Percentiles rank a stretch among this genome's conserved stretches.
Conservation (phyloP, 2,329 filamentous ascomycete genomes). For the Venturia aucupariae region DNA sequence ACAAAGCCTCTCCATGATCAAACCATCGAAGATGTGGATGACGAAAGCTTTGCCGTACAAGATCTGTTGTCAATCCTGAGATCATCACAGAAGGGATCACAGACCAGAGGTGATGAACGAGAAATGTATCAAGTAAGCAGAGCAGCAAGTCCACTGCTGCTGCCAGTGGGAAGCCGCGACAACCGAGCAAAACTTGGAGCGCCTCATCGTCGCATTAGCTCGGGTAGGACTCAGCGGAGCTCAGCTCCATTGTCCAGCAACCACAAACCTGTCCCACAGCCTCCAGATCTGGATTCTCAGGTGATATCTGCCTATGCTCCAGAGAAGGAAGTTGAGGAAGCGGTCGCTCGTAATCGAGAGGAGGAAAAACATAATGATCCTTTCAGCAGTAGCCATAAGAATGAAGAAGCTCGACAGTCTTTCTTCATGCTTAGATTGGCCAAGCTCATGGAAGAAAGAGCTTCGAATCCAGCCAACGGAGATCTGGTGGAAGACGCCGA, state of each 20-base stretch:
- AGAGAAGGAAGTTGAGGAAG: not conserved
- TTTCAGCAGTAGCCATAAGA: slow-evolving; percentile 4
- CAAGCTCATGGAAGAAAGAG: not conserved
- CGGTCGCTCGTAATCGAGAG: slow-evolving; percentile 3
- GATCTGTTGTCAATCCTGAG: not conserved
- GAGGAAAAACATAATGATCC: not conserved
- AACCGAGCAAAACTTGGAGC: not conserved
- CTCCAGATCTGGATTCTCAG: not conserved
- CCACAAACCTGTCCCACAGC: not conserved
- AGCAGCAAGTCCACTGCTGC: not conserved
- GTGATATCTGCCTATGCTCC: slow-evolving; percentile 3
- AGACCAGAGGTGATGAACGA: not conserved
- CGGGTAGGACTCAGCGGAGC: not conserved
- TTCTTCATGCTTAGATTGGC: not conserved
- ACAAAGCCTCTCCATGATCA: not conserved
- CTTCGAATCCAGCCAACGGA: not conserved
- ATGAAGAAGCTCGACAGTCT: not conserved
- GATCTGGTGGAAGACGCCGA: not conserved
- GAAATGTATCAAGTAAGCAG: not conserved
- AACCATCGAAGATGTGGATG: not conserved
- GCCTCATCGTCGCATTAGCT: not conserved
- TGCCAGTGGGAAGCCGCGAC: not conserved
- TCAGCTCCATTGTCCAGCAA: slow-evolving; percentile 7
- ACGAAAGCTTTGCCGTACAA: not conserved
- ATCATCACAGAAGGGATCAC: not conserved